Evolutionary conservation across 495 filamentous ascomycete species (phyloP).

Genomic region (Rhypophila decipiens): DNA sequence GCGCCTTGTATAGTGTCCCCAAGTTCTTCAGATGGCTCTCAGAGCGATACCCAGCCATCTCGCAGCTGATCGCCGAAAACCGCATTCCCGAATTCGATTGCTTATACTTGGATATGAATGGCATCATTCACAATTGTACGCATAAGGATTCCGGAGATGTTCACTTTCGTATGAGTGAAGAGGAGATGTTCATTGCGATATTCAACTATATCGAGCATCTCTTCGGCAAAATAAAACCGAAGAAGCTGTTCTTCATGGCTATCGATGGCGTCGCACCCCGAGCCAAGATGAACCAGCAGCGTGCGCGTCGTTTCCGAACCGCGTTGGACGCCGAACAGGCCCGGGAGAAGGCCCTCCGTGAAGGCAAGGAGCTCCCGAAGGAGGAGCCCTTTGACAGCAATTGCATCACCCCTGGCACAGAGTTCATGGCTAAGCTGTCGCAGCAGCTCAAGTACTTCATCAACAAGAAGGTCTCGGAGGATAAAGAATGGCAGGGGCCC

Average conservation of each 20-base stretch:
- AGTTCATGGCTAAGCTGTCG: slow-evolving; percentile 96
- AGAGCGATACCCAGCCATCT: slow-evolving; percentile 98
- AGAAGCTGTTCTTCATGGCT: slow-evolving; percentile 98
- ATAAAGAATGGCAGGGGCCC: slow-evolving; percentile 92
- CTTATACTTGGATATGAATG: slow-evolving; percentile 98
- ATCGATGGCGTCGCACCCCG: slow-evolving; percentile 96
- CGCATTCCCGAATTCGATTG: slow-evolving; percentile 99
- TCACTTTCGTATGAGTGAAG: slow-evolving; percentile 89
- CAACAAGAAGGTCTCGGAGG: slow-evolving; percentile 96
- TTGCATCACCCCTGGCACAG: slow-evolving; percentile 93
- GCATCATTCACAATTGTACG: slow-evolving; percentile 99
- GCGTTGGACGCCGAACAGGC: slow-evolving; percentile 85
- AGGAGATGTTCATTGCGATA: slow-evolving; percentile 98
- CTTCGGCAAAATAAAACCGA: slow-evolving; percentile 97
- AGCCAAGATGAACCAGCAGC: slow-evolving; percentile 99
- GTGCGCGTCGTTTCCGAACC: slow-evolving; percentile 89
- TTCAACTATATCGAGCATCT: slow-evolving; percentile 99
- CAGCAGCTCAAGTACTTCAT: slow-evolving; percentile 96
- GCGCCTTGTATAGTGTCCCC: slow-evolving; percentile 90
- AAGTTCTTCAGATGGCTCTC: slow-evolving; percentile 94
- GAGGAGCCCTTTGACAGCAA: slow-evolving; percentile 98
- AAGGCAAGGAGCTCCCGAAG: slow-evolving; percentile 88
- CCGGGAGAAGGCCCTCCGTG: slow-evolving; percentile 78
- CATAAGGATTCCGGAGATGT: slow-evolving; percentile 90
- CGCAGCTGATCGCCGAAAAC: slow-evolving; percentile 97